A percentile compares a stretch with the other conserved stretches of the same genome.
Conservation (phyloP, 345 rosid genomes). For the Gossypium turneri region DNA sequence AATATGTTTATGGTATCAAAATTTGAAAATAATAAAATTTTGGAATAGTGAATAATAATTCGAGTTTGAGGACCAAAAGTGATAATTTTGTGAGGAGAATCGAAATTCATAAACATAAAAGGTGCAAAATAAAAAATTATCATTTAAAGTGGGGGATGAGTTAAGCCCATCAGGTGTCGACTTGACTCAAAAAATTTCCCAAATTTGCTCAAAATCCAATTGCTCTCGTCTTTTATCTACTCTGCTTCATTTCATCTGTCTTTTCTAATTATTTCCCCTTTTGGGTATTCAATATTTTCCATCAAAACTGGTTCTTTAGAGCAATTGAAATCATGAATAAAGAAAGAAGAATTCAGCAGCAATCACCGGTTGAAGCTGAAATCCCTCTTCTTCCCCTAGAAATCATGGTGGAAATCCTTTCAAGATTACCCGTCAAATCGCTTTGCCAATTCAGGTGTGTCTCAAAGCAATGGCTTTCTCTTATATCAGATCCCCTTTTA, state of each 20-base stretch:
- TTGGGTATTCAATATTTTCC: neutral
- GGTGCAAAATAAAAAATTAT: no score
- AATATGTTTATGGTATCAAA: no score
- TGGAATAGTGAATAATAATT: no score
- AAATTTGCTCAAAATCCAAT: neutral
- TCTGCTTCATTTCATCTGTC: neutral
- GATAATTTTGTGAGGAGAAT: no score
- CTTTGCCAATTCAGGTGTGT: conserved; percentile 43
- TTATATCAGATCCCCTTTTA: conserved; percentile 29
- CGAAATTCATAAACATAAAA: no score
- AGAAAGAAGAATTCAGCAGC: neutral
- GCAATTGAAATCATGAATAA: neutral
- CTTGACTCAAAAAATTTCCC: neutral
- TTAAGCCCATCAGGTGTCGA: no score
- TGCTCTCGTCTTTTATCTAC: neutral
- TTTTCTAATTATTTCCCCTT: neutral
- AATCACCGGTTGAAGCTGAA: neutral
- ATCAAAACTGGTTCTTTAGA: neutral
- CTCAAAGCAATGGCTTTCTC: conserved; percentile 30
- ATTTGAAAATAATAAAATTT: no score
- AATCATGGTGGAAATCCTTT: conserved; percentile 36
- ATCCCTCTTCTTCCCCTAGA: conserved; percentile 28
- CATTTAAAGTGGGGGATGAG: no score
- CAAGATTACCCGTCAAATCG: conserved; percentile 36
- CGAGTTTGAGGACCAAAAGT: no score